These are phyloP conservation scores for Phytopythium litorale DNA, from an alignment of 352 stramenopile genomes.

Conservation along the genomic window DNA sequence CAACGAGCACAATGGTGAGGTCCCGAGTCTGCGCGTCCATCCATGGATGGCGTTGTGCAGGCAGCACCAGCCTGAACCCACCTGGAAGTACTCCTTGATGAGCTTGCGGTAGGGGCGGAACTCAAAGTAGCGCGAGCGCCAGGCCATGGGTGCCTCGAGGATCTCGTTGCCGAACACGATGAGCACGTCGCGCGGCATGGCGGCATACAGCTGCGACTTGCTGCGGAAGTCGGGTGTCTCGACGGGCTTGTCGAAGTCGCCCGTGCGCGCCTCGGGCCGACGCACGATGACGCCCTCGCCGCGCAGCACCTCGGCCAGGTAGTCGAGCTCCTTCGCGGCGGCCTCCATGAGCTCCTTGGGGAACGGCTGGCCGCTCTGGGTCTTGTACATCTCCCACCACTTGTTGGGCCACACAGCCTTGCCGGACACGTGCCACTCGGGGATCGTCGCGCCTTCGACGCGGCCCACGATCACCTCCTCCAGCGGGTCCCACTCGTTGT, in stretches of 20 bases:
- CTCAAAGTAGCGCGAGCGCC: constrained; percentile 89
- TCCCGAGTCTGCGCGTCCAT: background rate
- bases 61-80: constrained; percentile 3
- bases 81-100: constrained; percentile 90
- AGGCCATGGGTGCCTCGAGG: constrained; percentile 87
- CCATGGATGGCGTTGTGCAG: background rate
- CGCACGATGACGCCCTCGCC: constrained; percentile 82
- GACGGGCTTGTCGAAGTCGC: constrained; percentile 73
- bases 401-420: constrained; percentile 89
- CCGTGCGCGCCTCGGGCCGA: constrained; percentile 55
- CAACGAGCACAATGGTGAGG: background rate
- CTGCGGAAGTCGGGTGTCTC: constrained; percentile 85
- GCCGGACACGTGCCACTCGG: constrained; percentile 88
- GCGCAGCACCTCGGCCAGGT: constrained; percentile 80
- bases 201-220: constrained; percentile 81
- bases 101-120: constrained; percentile 86
- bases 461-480: constrained; percentile 90
- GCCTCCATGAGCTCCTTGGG: constrained; percentile 69
- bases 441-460: constrained; percentile 86
- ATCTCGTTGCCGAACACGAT: constrained; percentile 91
- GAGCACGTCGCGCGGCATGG: constrained; percentile 87
- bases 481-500: constrained; percentile 90
- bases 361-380: constrained; percentile 71
- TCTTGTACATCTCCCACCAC: constrained; percentile 92
- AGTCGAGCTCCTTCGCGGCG: constrained; percentile 81